Evolutionary conservation across 163 green algal species (phyloP).

Genomic region (Volvox carteri): DNA sequence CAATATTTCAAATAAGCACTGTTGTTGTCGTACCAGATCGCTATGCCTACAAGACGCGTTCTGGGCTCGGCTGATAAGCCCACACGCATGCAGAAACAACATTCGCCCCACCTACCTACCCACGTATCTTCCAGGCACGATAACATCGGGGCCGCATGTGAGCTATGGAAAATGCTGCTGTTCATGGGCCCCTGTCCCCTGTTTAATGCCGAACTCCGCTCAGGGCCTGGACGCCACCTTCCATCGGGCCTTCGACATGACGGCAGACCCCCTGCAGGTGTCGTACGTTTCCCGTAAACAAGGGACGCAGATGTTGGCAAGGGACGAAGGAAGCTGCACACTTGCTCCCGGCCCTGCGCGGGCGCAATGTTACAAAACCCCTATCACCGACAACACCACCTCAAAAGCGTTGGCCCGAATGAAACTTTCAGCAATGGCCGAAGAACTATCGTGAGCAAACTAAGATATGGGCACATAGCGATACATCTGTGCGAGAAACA

Average conservation of each 20-base stretch:
- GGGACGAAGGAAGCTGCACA: not conserved
- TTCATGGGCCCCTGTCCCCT: not conserved
- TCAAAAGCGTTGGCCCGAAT: no score
- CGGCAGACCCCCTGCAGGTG: constrained; percentile 55
- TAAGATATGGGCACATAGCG: no score
- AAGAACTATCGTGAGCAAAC: no score
- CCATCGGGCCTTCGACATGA: constrained; percentile 77
- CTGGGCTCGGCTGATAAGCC: not conserved
- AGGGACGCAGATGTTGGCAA: not conserved
- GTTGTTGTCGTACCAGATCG: no score
- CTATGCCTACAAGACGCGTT: no score
- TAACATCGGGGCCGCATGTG: not conserved
- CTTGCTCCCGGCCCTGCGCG: no score
- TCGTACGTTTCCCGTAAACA: not conserved
- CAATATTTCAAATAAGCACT: no score
- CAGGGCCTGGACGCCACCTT: constrained; percentile 78
- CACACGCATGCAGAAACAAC: not conserved
- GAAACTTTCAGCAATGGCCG: no score
- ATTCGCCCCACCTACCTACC: not conserved
- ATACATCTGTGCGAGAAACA: no score
- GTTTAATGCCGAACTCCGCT: not conserved
- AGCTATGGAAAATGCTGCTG: not conserved
- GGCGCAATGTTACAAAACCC: not conserved
- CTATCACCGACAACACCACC: not conserved
- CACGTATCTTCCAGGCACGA: not conserved